Percentiles rank a stretch among this genome's conserved stretches.
Evolutionary conservation across 192 early-diverging fungal genomes (phyloP).

Genomic region (Linnemannia hyalina): DNA sequence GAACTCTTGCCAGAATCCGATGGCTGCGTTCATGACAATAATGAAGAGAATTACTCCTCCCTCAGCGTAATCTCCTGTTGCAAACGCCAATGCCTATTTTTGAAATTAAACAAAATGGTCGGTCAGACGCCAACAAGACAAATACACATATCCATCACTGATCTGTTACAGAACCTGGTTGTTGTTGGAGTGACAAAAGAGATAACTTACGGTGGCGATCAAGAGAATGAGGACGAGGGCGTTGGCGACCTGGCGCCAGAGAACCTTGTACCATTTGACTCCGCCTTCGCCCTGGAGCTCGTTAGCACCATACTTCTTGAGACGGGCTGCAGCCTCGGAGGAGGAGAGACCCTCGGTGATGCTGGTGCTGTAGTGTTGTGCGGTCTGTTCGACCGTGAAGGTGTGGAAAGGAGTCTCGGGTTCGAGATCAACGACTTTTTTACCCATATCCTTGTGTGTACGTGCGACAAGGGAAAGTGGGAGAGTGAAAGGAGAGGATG

Average conservation of each 20-base stretch:
- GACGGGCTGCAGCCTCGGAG: slow-evolving; percentile 61
- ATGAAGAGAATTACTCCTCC: slow-evolving; percentile 85
- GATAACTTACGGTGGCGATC: slow-evolving; percentile 63
- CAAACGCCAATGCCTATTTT: slow-evolving; percentile 68
- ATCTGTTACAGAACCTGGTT: neutral
- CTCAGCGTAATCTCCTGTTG: slow-evolving; percentile 77
- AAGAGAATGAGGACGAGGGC: slow-evolving; percentile 74
- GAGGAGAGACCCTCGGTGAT: slow-evolving; percentile 60
- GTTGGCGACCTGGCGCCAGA: slow-evolving; percentile 76
- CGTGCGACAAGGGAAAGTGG: neutral
- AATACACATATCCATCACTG: neutral
- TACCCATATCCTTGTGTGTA: slow-evolving; percentile 17
- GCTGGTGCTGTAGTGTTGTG: slow-evolving; percentile 26
- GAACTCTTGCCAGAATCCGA: slow-evolving; percentile 95
- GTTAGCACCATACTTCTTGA: slow-evolving; percentile 64
- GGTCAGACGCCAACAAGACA: neutral
- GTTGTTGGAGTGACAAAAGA: neutral
- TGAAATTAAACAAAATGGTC: neutral
- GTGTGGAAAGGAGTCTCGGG: slow-evolving; percentile 51
- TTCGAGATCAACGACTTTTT: slow-evolving; percentile 33
- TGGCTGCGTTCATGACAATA: slow-evolving; percentile 83
- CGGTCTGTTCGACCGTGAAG: slow-evolving; percentile 36
- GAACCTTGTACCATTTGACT: slow-evolving; percentile 72
- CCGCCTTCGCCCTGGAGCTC: slow-evolving; percentile 77
- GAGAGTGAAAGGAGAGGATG: neutral